Conservation (phyloP, 345 rosid species). For the Sisymbrium altissimum region DNA sequence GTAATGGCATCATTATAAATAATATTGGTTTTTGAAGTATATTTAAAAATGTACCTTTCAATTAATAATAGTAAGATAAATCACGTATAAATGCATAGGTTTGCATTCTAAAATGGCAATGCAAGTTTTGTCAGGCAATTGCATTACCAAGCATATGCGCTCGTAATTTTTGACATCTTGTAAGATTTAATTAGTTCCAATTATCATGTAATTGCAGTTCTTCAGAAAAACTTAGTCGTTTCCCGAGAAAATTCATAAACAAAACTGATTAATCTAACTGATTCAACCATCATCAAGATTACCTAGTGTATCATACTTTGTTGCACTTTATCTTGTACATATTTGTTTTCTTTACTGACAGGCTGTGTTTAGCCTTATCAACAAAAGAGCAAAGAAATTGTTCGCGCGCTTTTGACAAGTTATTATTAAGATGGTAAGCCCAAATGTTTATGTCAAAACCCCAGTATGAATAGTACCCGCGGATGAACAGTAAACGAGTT, state of each 20-base stretch:
- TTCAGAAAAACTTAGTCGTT: no score
- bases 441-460: no score
- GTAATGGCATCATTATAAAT: no score
- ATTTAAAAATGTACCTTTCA: no score
- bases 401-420: neutral
- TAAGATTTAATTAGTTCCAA: neutral
- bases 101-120: neutral
- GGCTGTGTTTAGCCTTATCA: no score
- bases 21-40: no score
- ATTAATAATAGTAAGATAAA: neutral
- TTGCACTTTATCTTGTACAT: neutral
- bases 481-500: no score
- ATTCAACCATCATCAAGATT: neutral
- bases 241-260: no score
- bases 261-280: neutral
- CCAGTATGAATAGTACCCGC: no score
- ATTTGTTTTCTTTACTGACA: neutral
- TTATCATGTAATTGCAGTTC: neutral
- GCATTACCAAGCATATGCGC: neutral
- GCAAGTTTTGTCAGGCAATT: no score
- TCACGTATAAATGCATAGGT: neutral
- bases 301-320: neutral
- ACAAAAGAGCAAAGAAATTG: neutral
- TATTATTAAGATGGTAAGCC: no score
- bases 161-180: neutral